Evolutionary conservation across 345 rosid genomes (phyloP).

Genomic region (Brassica cretica): DNA sequence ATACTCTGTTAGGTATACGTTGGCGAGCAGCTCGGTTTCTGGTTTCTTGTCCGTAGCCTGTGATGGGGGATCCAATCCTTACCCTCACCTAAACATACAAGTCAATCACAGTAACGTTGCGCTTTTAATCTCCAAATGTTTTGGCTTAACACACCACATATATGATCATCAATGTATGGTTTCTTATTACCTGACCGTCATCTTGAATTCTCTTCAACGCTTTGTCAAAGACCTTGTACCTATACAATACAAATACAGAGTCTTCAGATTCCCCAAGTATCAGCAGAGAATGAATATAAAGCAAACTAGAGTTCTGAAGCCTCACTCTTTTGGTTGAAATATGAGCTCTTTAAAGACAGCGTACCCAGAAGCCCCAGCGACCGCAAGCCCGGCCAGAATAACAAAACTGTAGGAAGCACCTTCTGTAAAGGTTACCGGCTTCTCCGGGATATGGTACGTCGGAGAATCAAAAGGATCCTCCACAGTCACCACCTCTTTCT

Average conservation of each 20-base stretch:
- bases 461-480: slow-evolving; percentile 99
- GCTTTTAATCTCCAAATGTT: background rate
- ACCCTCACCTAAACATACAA: slow-evolving; percentile 69
- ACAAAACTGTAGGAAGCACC: slow-evolving; percentile 90
- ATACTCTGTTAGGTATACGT: slow-evolving; percentile 74
- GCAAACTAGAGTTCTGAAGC: slow-evolving; percentile 19
- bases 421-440: slow-evolving; percentile 89
- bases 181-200: slow-evolving; percentile 70
- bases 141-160: no score
- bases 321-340: slow-evolving; percentile 96
- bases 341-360: slow-evolving; percentile 88
- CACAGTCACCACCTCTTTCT: slow-evolving; percentile 70
- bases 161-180: slow-evolving; percentile 26
- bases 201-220: slow-evolving; percentile 90
- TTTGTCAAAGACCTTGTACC: slow-evolving; percentile 86
- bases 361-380: slow-evolving; percentile 92
- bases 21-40: slow-evolving; percentile 98
- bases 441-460: slow-evolving; percentile 90
- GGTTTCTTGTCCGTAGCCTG: slow-evolving; percentile 95
- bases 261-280: slow-evolving; percentile 12
- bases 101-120: slow-evolving; percentile 3
- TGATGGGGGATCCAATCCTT: slow-evolving; percentile 95
- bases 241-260: slow-evolving; percentile 34
- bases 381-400: slow-evolving; percentile 87
- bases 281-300: background rate